Percentiles rank a stretch among this genome's conserved stretches.
Evolutionary conservation across 2,329 filamentous ascomycete species (phyloP).

Genomic region (Ramularia collo-cygni): DNA sequence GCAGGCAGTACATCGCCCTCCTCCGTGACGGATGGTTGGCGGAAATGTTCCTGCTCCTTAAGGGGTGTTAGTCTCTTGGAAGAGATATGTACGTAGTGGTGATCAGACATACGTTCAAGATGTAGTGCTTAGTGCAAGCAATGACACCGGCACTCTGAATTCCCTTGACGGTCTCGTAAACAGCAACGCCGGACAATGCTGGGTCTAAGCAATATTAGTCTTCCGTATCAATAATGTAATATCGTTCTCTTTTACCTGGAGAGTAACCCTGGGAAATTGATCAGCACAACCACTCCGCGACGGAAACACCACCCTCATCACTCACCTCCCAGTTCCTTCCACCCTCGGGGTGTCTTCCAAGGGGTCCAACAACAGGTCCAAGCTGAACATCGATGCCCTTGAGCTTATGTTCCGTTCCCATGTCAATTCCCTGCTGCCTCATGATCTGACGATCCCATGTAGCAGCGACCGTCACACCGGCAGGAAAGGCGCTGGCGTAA

Average conservation of each 20-base stretch:
- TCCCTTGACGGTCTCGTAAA: conserved; percentile 66
- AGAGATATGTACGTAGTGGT: too few relatives aligned
- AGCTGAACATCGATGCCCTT: conserved; percentile 72
- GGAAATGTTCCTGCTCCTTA: conserved; percentile 70
- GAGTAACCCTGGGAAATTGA: too few relatives aligned
- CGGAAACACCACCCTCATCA: too few relatives aligned
- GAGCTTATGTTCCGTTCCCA: conserved; percentile 66
- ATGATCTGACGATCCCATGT: conserved; percentile 72
- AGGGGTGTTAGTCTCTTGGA: too few relatives aligned
- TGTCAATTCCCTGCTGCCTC: conserved; percentile 60
- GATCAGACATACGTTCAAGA: conserved; percentile 56
- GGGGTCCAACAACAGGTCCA: conserved; percentile 68
- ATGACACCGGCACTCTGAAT: conserved; percentile 78
- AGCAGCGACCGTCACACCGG: conserved; percentile 72
- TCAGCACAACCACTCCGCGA: too few relatives aligned
- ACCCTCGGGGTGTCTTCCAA: conserved; percentile 48
- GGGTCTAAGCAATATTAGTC: too few relatives aligned
- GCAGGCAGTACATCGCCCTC: conserved; percentile 50
- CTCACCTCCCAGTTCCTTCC: conserved; percentile 38
- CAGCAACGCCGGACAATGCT: conserved; percentile 63
- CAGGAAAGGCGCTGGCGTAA: conserved; percentile 74
- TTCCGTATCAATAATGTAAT: too few relatives aligned
- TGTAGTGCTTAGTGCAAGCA: conserved; percentile 73
- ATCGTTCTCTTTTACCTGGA: too few relatives aligned
- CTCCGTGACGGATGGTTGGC: conserved; percentile 42